Base-by-base conservation (phyloP, 495 filamentous ascomycete genomes). In the Penicillium samsonianum region DNA sequence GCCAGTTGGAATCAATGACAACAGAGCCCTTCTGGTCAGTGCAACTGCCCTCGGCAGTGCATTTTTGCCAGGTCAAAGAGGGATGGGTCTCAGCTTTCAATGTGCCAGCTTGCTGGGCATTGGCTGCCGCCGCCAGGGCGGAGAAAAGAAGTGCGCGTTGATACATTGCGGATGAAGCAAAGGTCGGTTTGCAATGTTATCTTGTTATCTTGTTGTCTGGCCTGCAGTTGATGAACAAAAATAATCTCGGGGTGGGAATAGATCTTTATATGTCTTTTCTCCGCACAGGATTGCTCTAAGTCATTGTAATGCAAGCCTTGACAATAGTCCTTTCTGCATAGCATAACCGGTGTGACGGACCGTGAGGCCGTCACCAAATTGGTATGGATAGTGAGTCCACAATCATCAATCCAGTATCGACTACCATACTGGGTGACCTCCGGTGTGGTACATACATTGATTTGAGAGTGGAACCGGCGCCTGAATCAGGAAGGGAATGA, bases 1-100 rank as follows among this genome's bases (percentile, higher is more conserved):
- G 79, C 80, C 84, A 88, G 67, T 86, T 87, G 57, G 85, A 67
- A 68, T 90, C 87, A 37, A 89, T 73, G 30, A 85, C 82, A 47
- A 90, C 69, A 28, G 77, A 80, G 47, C 80, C 83, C 25, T 69
- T 59, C 49, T 76, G 66, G 33, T 73, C 70, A 25, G 76, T 77
- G 73, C 86, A 89, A 45, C 76, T 81, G 33, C 72, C 79, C 28
- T 60, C 57, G 31, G 62, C 69, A 12, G 78, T 76, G 68, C 86
- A 90, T 45, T 75, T 80, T 57, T 77, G 70, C 70, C 81, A 85
- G 55, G 76, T 79, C 60, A 90, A 57, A 43, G 74, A 67, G 17
- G 87, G 87, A 55, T 89, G 86, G 17, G 71, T 79, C 72, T 88
- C 86, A 10, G 78, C 50, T 20, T 74, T 76, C 61, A 77, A 56